Evolutionary conservation across 1,284 basidiomycete species (phyloP).

Genomic region (Cryptococcus amylolentus): DNA sequence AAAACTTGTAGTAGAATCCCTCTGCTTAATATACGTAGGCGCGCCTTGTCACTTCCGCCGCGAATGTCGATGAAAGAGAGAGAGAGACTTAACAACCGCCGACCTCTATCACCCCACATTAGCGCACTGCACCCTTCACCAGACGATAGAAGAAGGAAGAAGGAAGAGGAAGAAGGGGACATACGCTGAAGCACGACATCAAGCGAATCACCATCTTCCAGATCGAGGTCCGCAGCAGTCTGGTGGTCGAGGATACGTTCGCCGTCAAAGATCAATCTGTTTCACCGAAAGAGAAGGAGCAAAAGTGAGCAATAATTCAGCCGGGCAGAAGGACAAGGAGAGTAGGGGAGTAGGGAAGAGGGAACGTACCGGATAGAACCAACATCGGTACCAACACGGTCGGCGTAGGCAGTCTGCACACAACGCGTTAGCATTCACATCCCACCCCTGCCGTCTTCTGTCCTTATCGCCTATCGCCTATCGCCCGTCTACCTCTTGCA

Average conservation of each 20-base stretch:
- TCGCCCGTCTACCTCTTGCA: no score
- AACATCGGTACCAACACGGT: constrained; percentile 87
- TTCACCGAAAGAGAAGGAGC: neutral
- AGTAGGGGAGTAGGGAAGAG: neutral
- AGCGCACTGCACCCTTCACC: neutral
- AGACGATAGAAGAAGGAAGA: neutral
- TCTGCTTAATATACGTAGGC: no score
- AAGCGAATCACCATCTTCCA: constrained; percentile 80
- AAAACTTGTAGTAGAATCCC: no score
- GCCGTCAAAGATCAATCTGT: constrained; percentile 83
- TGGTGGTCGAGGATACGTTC: constrained; percentile 75
- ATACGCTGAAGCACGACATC: constrained; percentile 90
- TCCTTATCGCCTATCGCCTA: neutral
- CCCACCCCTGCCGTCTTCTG: no score
- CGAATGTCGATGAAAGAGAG: no score
- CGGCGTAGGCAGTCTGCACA: constrained; percentile 79
- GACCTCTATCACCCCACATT: constrained; percentile 26
- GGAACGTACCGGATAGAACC: constrained; percentile 71
- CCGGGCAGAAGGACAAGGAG: no score
- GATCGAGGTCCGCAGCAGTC: constrained; percentile 73
- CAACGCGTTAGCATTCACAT: neutral
- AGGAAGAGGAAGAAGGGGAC: constrained; percentile 43
- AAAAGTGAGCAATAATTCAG: neutral
- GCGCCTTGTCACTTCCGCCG: no score
- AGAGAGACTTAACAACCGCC: constrained; percentile 21